Evolutionary conservation across 495 filamentous ascomycete genomes (phyloP).

Genomic region (Neurospora sublineolata): DNA sequence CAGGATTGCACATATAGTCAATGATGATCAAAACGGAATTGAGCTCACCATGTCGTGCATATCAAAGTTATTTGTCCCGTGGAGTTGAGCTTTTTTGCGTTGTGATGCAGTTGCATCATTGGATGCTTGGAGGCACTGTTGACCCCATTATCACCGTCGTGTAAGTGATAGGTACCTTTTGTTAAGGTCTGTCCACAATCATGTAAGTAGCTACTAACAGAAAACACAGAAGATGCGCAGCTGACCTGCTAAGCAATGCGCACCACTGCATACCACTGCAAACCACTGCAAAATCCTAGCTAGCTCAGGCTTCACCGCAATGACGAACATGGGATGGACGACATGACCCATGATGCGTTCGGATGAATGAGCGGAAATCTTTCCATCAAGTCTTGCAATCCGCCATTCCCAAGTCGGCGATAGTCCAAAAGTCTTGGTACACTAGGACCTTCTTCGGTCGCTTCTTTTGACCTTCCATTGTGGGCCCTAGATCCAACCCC

Average conservation of each 20-base stretch:
- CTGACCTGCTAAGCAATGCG: neutral
- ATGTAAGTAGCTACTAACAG: neutral
- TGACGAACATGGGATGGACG: neutral
- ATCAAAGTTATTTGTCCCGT: neutral
- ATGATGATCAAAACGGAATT: neutral
- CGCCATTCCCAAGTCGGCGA: neutral
- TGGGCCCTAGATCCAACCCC: neutral
- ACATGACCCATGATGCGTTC: neutral
- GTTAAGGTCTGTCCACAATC: neutral
- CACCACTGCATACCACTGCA: neutral
- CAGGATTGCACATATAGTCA: neutral
- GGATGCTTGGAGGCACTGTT: neutral
- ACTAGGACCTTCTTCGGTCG: neutral
- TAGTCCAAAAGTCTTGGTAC: neutral
- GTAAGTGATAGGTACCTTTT: neutral
- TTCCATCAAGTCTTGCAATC: neutral
- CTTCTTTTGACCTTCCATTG: neutral
- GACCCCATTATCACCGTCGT: neutral
- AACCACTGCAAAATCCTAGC: neutral
- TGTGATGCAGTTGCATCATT: neutral
- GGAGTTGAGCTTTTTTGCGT: neutral
- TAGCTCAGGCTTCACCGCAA: neutral
- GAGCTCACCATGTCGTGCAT: neutral
- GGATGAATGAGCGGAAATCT: neutral
- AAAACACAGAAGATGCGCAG: neutral